Conservation (phyloP, 129 eudicot species). For the Helianthus tuberosus region DNA sequence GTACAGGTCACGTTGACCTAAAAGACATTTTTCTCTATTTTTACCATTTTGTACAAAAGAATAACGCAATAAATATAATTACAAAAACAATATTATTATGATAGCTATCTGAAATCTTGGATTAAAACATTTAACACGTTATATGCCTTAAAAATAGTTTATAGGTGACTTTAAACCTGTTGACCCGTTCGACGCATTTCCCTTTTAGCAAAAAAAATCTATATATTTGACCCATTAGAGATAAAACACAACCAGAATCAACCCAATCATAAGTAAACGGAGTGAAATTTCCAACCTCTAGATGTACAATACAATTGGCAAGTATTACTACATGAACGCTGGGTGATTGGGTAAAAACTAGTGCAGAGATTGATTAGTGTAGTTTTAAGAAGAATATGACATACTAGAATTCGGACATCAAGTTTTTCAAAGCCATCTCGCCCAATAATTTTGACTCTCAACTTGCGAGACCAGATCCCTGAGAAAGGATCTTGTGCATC, state of each 20-base stretch:
- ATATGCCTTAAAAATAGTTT: too few species aligned
- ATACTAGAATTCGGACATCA: constrained; percentile 89
- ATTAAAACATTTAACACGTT: too few species aligned
- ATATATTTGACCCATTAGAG: background rate
- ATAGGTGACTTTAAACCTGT: too few species aligned
- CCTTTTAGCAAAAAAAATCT: background rate
- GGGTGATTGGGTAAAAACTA: constrained; percentile 11
- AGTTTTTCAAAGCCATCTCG: constrained; percentile 90
- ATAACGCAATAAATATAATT: background rate
- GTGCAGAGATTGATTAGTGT: constrained; percentile 18
- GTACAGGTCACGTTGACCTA: background rate
- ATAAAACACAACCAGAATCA: background rate
- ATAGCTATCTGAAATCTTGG: background rate
- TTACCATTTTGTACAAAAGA: background rate
- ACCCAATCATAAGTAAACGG: constrained; percentile 1
- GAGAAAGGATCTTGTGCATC: constrained; percentile 53
- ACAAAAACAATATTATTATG: background rate
- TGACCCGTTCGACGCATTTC: background rate
- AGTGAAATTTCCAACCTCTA: background rate
- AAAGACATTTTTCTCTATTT: background rate
- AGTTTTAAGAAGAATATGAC: constrained; percentile 29
- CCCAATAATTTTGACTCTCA: constrained; percentile 89
- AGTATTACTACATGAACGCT: background rate
- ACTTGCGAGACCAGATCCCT: constrained; percentile 79
- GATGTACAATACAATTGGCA: background rate